phyloP scores from a whole-genome alignment of 106 monocot genomes.

The Acorus calamus region DNA sequence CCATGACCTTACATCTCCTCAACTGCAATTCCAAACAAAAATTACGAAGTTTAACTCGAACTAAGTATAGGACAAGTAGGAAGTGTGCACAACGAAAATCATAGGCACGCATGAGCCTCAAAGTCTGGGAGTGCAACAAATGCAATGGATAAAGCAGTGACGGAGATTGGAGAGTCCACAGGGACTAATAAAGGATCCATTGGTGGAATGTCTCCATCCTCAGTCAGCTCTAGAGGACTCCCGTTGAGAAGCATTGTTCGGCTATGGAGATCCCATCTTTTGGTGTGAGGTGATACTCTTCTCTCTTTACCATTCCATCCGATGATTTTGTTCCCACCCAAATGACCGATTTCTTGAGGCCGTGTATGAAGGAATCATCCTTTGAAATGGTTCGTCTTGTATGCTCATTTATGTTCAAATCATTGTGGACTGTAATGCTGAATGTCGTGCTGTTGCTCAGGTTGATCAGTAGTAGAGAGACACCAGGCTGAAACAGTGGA shows the following conservation, averaged over 20 bases:
- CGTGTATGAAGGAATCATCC: slow-evolving; percentile 24
- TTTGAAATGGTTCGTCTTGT: neutral
- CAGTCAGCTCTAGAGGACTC: slow-evolving; percentile 28
- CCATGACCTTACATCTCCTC: too few relatives aligned
- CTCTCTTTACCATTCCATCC: slow-evolving; percentile 27
- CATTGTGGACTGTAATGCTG: slow-evolving; percentile 5
- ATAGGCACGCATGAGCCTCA: slow-evolving; percentile 30
- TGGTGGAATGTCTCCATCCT: slow-evolving; percentile 18
- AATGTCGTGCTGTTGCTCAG: slow-evolving; percentile 20
- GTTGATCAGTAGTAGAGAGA: slow-evolving; percentile 30
- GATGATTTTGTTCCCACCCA: slow-evolving; percentile 51
- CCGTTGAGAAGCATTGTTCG: slow-evolving; percentile 49
- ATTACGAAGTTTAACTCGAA: too few relatives aligned
- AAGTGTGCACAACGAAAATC: too few relatives aligned
- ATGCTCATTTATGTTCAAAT: neutral
- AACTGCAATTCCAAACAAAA: too few relatives aligned
- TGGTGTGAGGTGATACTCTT: slow-evolving; percentile 56
- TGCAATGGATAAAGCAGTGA: slow-evolving; percentile 36
- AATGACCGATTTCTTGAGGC: slow-evolving; percentile 48
- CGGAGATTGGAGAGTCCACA: slow-evolving; percentile 1
- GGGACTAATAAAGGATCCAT: slow-evolving; percentile 18
- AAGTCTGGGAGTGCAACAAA: slow-evolving; percentile 30
- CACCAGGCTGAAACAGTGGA: slow-evolving; percentile 10
- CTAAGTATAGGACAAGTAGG: too few relatives aligned
- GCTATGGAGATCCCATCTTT: slow-evolving; percentile 34